Evolutionary conservation across 768 basidiomycete genomes (phyloP), one percentile per base, ranked within the genome.

Genomic region (Fibroporia radiculosa): DNA sequence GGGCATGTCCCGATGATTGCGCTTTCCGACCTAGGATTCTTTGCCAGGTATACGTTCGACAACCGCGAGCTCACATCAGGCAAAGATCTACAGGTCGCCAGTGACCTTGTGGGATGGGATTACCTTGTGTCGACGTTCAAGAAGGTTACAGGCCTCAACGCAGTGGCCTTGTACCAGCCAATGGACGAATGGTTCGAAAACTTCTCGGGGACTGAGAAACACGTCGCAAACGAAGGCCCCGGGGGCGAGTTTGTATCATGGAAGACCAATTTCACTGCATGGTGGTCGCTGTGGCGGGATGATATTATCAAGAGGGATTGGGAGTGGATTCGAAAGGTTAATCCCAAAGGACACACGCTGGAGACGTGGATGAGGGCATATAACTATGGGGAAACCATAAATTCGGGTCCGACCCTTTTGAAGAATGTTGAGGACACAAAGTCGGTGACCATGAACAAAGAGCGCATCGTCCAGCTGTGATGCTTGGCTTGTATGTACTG

Each of bases 221-320:
- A 55, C 1, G 45, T 61, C 13, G 63, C 56, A 35, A 45, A 43
- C 27, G 52, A 52, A 32, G 11, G 34, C 6, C n/a, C n/a, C n/a
- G 47, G 24, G 10, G 48, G 46, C 20, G 56, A 48, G 28, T 40
- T 48, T 34, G 58, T 54, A 42, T 53, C 51, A 14, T 59, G 51
- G 51, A 20, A 26, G 38, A n/a, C 45, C 58, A 73, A 69, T 52
- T 74, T 73, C 53, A 57, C 58, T 22, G 65, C 61, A 2, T 73
- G 66, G 56, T 75, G 68, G 69, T 59, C 60, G 13, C 44, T 65
- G 40, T 75, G 62, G 60, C 55, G 69, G 25, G 73, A 76, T 41
- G 65, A 67, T 48, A 52, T 73, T 26, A 54, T 75, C 31, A 62
- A 57, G 50, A 58, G 67, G 50, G 67, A 75, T 47, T 66, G 70